These are phyloP conservation scores for Myriosclerotinia curreyana DNA, from an alignment of 2,329 filamentous ascomycete genomes.

Conservation along the genomic window DNA sequence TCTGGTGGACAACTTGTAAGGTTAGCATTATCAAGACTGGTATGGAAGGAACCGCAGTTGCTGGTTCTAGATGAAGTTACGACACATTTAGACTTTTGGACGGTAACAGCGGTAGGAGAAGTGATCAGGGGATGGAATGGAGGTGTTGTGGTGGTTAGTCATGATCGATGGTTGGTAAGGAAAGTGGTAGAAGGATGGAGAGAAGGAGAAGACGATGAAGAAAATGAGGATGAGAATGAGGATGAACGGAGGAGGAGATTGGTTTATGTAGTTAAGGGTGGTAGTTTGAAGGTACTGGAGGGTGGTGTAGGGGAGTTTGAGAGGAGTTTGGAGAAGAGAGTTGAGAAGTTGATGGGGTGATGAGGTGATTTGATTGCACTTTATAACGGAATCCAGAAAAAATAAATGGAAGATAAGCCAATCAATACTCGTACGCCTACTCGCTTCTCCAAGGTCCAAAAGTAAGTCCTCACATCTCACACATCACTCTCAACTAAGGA, in stretches of 20 bases:
- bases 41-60: constrained; percentile 98
- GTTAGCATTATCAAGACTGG: constrained; percentile 86
- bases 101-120: constrained; percentile 66
- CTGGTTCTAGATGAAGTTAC: constrained; percentile 96
- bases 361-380: not conserved
- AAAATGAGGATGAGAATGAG: constrained; percentile 47
- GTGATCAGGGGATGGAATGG: constrained; percentile 68
- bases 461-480: not conserved
- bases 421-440: too few species aligned
- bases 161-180: constrained; percentile 79
- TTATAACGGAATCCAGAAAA: not conserved
- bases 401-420: not conserved
- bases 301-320: constrained; percentile 66
- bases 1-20: constrained; percentile 78
- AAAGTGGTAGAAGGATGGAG: constrained; percentile 64
- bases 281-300: constrained; percentile 53
- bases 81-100: constrained; percentile 83
- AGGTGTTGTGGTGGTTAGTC: constrained; percentile 72
- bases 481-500: not conserved
- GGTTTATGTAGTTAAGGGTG: constrained; percentile 59
- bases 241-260: constrained; percentile 49
- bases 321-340: constrained; percentile 57
- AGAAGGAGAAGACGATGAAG: constrained; percentile 44
- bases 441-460: not conserved
- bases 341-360: constrained; percentile 45